Evolutionary conservation across 352 stramenopile genomes (phyloP).

Genomic region (Phytopythium mirpurense): DNA sequence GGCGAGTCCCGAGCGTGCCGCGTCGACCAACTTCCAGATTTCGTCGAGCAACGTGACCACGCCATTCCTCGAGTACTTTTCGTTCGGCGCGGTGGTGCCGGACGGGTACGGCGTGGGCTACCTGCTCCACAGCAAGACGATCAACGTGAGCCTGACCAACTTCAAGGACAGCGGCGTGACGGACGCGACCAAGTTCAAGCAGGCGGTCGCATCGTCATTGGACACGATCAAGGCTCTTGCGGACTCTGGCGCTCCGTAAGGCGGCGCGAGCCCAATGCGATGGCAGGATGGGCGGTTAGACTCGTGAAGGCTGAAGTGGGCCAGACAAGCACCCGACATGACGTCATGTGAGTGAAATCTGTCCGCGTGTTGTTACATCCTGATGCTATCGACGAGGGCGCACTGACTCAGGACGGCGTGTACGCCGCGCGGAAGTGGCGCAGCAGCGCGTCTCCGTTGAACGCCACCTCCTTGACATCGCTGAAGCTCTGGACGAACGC

Average conservation of each 20-base stretch:
- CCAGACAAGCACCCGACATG: too few species aligned
- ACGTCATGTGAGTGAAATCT: not conserved
- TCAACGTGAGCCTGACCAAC: slow-evolving; percentile 86
- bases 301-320: not conserved
- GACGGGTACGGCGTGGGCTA: slow-evolving; percentile 90
- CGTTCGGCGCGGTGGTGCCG: slow-evolving; percentile 84
- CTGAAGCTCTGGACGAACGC: slow-evolving; percentile 71
- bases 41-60: slow-evolving; percentile 90
- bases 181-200: slow-evolving; percentile 66
- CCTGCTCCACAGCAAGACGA: slow-evolving; percentile 75
- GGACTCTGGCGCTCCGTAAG: slow-evolving; percentile 38
- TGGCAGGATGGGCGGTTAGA: not conserved
- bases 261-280: not conserved
- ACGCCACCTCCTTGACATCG: slow-evolving; percentile 59
- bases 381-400: not conserved
- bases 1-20: slow-evolving; percentile 61
- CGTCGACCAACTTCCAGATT: slow-evolving; percentile 86
- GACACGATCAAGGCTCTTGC: slow-evolving; percentile 78
- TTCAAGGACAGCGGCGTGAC: slow-evolving; percentile 75
- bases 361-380: not conserved
- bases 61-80: slow-evolving; percentile 88
- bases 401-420: slow-evolving; percentile 17
- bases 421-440: slow-evolving; percentile 61
- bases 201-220: slow-evolving; percentile 50
- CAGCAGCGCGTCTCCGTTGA: slow-evolving; percentile 55